Base-by-base conservation (phyloP, 257 asterid species). In the Solanum stenotomum region DNA sequence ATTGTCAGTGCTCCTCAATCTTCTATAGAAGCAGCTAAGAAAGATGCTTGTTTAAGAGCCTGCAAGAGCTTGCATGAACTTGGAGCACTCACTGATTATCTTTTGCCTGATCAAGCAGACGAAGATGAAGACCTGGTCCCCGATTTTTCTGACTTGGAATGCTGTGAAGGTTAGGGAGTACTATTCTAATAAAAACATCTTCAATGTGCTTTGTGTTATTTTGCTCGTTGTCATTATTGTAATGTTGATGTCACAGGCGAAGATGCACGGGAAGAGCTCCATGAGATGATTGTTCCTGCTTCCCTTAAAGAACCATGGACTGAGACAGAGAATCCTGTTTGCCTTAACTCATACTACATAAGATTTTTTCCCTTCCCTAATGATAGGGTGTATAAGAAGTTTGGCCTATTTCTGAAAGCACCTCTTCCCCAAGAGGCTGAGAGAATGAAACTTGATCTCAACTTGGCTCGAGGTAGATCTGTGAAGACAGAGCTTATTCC, bases 231-330 rank as follows among this genome's bases (percentile, higher is more conserved):
- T 49, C 31, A 59, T 71, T 77, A 38, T 78, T 89, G 83, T 88
- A 68, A 71, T 87, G 71, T 88, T 87, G 78, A 84, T 90, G 86
- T 89, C 91, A 90, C 95, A 96, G 99, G 91, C 75, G 95, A 93
- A 77, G 94, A 96, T 61, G 91, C 92, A 49, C 95, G 94, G 87
- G 94, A 90, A 49, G 99, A 94, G 91, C 95, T 97, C 79, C 94
- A 96, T 86, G 97, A 96, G 94, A 97, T 97, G 99, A 95, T 95
- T 89, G 94, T 97, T 91, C 99, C 99, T 42, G 92, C 94, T 71
- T 95, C 93, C 90, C 93, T 97, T 83, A 92, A 91, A 91, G 92
- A 90, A 86, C 91, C 91, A 25, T 96, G 99, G 99, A 91, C 87
- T 86, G 89, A 89, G 65, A 89, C 87, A 85, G 94, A 85, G 75